Evolutionary conservation across 345 rosid species (phyloP).

Genomic region (Noccaea caerulescens): DNA sequence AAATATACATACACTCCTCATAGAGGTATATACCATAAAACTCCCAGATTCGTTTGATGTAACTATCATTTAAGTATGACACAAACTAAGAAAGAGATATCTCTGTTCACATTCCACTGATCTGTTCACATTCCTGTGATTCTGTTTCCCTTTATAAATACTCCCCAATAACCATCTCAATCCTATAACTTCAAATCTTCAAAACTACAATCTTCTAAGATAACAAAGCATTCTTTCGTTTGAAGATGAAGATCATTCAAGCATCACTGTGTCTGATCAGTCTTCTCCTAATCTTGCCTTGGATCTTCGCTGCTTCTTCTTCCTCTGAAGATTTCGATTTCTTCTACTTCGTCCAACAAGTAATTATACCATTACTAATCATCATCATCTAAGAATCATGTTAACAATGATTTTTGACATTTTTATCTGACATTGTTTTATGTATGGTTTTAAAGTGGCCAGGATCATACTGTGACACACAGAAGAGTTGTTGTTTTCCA

Average conservation of each 20-base stretch:
- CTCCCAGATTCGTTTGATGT: conserved; percentile 35
- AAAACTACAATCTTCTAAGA: not conserved
- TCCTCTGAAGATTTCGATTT: conserved; percentile 81
- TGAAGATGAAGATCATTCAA: conserved; percentile 36
- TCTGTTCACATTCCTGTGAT: conserved; percentile 41
- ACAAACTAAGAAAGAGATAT: conserved; percentile 29
- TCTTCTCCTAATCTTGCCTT: conserved; percentile 45
- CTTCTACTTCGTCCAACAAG: conserved; percentile 98
- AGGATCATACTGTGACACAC: conserved; percentile 83
- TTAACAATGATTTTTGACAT: not conserved
- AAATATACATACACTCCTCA: conserved; percentile 29
- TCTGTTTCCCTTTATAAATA: conserved; percentile 21
- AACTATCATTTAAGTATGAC: conserved; percentile 18
- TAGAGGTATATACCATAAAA: conserved; percentile 28
- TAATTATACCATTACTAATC: conserved; percentile 27
- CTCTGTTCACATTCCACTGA: conserved; percentile 41
- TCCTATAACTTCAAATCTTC: not conserved
- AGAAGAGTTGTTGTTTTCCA: conserved; percentile 78
- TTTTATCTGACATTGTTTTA: not conserved
- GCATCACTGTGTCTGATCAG: conserved; percentile 29
- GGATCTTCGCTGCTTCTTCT: conserved; percentile 41
- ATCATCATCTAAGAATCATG: not conserved
- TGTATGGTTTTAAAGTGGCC: conserved; percentile 68
- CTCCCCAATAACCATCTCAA: conserved; percentile 5
- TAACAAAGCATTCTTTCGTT: not conserved